Percentiles rank a stretch among this genome's conserved stretches.
Conservation (phyloP, 805 yeast genomes). For the Nakazawaea siamensis region DNA sequence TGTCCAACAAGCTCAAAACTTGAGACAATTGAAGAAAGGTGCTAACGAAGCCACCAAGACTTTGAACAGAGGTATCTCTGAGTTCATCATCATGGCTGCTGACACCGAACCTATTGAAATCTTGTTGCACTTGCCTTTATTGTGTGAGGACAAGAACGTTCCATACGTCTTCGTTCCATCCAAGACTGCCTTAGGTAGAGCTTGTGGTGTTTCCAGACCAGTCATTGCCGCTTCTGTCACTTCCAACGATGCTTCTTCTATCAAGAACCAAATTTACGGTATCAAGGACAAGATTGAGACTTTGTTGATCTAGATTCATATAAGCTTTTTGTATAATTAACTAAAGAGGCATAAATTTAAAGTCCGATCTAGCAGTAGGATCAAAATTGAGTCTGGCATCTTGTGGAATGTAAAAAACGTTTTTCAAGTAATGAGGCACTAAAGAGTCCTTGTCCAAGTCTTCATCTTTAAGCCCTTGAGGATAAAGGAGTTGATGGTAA, state of each 20-base stretch:
- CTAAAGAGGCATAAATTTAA: no score
- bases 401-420: no score
- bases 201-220: constrained; percentile 99
- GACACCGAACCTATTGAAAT: constrained; percentile 99
- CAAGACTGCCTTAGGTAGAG: constrained; percentile 98
- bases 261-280: constrained; percentile 93
- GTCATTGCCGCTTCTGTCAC: constrained; percentile 98
- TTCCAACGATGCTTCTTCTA: constrained; percentile 95
- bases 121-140: constrained; percentile 90
- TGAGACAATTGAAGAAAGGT: constrained; percentile 98
- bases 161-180: constrained; percentile 99
- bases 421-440: no score
- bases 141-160: constrained; percentile 99
- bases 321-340: no score
- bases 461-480: no score
- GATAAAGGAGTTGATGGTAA: no score
- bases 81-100: constrained; percentile 99
- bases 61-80: constrained; percentile 98
- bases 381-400: no score
- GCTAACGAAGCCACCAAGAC: constrained; percentile 99
- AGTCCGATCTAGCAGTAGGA: no score
- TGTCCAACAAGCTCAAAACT: constrained; percentile 94
- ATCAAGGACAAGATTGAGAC: constrained; percentile 99
- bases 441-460: no score
- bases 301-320: constrained; percentile 71